Base-by-base conservation (phyloP, 768 basidiomycete genomes). In the Leccinum rimulosum region DNA sequence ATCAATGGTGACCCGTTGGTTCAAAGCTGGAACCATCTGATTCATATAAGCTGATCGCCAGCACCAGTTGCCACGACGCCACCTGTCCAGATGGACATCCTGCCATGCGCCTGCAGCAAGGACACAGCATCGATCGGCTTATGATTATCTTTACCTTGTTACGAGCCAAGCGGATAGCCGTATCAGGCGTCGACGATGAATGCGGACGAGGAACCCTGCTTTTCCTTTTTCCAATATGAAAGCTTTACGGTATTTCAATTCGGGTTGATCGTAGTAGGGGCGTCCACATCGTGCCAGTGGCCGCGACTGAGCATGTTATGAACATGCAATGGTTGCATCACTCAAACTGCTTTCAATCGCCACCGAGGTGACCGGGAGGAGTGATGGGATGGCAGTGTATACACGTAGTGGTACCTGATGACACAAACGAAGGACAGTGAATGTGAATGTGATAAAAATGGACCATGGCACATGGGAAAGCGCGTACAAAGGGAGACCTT, bases 391-490 rank as follows among this genome's bases (percentile, higher is more conserved):
- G 60, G 60, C 58, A 49, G 58, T 61, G 63, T 64, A 60, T 65
- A 68, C 62, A 68, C 51, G 63, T 59, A 60, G 50, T 68, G 48
- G 61, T 73, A 64, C 68, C 65, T 64, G 57, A 63, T 47, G 58
- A 60, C 47, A 68, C 63, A 61, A 74, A 66, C 49, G 62, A 72
- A 62, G 71, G 71, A 72, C 59, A 50, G 61, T 59, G 68, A 62
- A 52, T 35, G 61, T 58, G 68, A 62, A 52, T 35, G 40, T 43
- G 22, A 28, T 52, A 63, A 62, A 64, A 63, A 64, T 55, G 58
- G 54, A 68, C 61, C 57, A 53, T 63, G 62, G 33, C 33, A 33
- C 33, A 33, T 56, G 65, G 56, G 25, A 55, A 52, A 43, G 35
- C 38, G 52, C 22, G 35, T 55, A 64, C 54, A 57, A 57, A 52